Percentiles rank a stretch among this genome's conserved stretches.
Conservation (phyloP, 495 filamentous ascomycete genomes). For the Penicillium manginii region DNA sequence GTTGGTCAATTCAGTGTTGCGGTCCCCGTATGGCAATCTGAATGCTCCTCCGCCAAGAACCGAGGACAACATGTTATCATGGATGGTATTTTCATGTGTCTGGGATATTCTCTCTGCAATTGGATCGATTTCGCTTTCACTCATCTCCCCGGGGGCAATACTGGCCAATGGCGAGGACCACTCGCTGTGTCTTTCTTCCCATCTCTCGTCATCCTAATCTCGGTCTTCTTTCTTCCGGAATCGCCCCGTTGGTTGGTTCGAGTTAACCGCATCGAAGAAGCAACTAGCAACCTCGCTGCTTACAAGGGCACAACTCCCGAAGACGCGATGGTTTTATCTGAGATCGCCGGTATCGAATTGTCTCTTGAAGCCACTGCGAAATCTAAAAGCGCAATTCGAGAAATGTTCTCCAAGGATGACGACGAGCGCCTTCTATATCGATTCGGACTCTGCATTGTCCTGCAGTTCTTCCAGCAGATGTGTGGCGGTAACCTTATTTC, state of each 20-base stretch:
- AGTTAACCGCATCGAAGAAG: conserved; percentile 56
- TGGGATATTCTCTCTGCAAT: conserved; percentile 43
- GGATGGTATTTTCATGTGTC: conserved; percentile 54
- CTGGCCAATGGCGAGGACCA: conserved; percentile 52
- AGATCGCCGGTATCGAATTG: conserved; percentile 40
- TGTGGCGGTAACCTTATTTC: conserved; percentile 34
- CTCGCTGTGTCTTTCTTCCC: conserved; percentile 61
- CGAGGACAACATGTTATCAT: conserved; percentile 41
- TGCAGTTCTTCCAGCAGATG: conserved; percentile 44
- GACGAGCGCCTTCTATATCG: conserved; percentile 32
- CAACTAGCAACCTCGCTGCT: conserved; percentile 38
- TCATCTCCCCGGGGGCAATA: conserved; percentile 38
- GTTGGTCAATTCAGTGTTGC: conserved; percentile 49
- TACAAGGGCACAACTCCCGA: conserved; percentile 28
- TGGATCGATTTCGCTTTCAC: conserved; percentile 50
- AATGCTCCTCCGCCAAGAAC: conserved; percentile 42
- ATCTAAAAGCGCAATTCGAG: conserved; percentile 18
- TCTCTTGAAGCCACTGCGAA: conserved; percentile 34
- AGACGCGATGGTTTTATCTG: conserved; percentile 26
- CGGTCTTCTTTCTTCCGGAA: conserved; percentile 64
- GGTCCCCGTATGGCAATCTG: conserved; percentile 55
- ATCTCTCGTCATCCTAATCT: conserved; percentile 58
- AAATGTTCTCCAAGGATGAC: conserved; percentile 29
- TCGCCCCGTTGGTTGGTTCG: conserved; percentile 64
- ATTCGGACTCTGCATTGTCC: conserved; percentile 34